Evolutionary conservation across 495 filamentous ascomycete genomes (phyloP), one percentile per base, ranked within the genome.

Genomic region (Terfezia claveryi): DNA sequence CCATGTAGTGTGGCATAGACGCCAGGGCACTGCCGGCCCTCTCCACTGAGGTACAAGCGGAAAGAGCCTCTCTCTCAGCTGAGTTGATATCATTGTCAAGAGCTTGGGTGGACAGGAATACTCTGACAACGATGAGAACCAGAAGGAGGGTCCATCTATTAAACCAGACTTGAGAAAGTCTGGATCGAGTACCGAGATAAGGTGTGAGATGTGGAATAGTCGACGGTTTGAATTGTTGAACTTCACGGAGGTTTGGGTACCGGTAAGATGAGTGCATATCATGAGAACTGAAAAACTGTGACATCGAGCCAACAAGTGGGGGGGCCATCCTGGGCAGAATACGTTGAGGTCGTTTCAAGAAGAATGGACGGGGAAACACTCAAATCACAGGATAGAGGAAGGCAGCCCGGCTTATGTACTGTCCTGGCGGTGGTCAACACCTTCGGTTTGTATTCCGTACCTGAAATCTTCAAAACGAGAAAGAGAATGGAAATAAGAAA

Each of bases 81-180:
- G 78, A 76, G 17, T 62, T 77, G 63, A 96, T 74, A 64, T 87
- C 79, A 54, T 74, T 69, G 60, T 91, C 73, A 53, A 94, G 71
- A 60, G 74, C 74, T 38, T 73, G 70, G 37, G 83, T 74, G 17
- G 87, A 80, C 51, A 98, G 67, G 51, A 98, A 68, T 56, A 86
- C 73, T 50, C 91, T 78, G 57, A 81, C 77, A 23, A 98, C 76
- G 17, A 96, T 78, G 53, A 98, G 76, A 46, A 93, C 64, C 10
- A 98, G 72, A 49, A 98, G 75, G 55, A 98, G 73, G 44, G 91
- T 95, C 92, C 92, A 98, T 69, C 82, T 75, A 73, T 96, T 96
- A 72, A 96, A 81, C 87, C 87, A 94, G 64, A 86, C 72, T 73
- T 98, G 91, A 36, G 91, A 98, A 46, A 96, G 74, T 57, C 87